phyloP scores from a whole-genome alignment of 139 green algal genomes.

The Chlorella vulgaris region DNA sequence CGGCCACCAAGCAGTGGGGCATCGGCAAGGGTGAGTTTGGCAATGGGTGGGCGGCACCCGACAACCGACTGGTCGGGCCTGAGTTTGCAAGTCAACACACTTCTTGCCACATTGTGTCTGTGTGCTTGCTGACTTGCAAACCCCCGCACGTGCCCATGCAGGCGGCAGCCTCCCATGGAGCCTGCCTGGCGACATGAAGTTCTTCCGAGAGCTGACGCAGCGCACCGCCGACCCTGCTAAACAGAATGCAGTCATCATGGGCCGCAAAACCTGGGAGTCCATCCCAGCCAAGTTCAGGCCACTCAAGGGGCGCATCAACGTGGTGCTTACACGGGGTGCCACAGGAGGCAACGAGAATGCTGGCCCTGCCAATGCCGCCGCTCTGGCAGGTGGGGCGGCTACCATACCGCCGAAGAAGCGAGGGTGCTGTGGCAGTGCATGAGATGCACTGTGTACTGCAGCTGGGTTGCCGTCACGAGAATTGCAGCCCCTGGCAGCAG shows the following conservation, averaged over 20 bases:
- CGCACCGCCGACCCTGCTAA: constrained; percentile 58
- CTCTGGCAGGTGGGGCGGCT: background rate
- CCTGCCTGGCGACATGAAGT: constrained; percentile 88
- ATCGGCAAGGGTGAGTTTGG: constrained; percentile 75
- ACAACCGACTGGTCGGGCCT: too few relatives aligned
- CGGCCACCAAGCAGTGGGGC: constrained; percentile 77
- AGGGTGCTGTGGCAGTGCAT: too few relatives aligned
- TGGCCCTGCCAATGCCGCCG: constrained; percentile 25
- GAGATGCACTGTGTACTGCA: too few relatives aligned
- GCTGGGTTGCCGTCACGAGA: too few relatives aligned
- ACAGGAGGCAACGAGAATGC: constrained; percentile 30
- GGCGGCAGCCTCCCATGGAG: constrained; percentile 74
- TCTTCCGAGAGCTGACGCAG: constrained; percentile 91
- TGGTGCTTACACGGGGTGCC: constrained; percentile 80
- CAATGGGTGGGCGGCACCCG: background rate
- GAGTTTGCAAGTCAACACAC: constrained; percentile 67
- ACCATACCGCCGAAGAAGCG: too few relatives aligned
- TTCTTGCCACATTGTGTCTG: constrained; percentile 55
- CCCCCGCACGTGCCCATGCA: background rate
- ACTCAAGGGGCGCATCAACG: constrained; percentile 90
- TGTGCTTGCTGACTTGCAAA: constrained; percentile 2
- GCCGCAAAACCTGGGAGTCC: constrained; percentile 96
- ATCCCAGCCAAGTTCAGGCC: constrained; percentile 93
- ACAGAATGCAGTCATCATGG: constrained; percentile 98
- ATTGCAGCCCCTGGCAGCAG: background rate